phyloP scores from a whole-genome alignment of 2,329 filamentous ascomycete genomes.

The Mycogone perniciosa region DNA sequence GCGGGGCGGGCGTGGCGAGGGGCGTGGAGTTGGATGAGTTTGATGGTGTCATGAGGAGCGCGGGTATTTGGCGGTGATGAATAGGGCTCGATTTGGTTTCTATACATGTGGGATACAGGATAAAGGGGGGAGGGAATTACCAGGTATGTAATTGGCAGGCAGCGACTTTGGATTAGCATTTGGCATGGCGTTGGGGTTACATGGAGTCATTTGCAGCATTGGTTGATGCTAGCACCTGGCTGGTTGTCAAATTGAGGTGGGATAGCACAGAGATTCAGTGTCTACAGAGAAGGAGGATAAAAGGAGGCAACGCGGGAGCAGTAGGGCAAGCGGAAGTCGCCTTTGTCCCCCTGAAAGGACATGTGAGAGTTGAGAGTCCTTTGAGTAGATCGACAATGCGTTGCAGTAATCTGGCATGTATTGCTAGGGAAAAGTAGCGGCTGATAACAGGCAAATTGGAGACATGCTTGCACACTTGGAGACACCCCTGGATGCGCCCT shows the following conservation, averaged over 20 bases:
- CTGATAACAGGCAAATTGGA: too few species aligned
- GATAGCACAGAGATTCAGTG: background rate
- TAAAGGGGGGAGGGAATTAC: background rate
- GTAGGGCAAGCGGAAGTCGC: too few species aligned
- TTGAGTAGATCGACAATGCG: too few species aligned
- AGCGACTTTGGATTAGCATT: slow-evolving; percentile 1
- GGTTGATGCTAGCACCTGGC: background rate
- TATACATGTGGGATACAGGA: background rate
- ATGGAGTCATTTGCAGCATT: background rate
- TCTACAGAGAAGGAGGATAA: background rate
- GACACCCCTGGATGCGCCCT: too few species aligned
- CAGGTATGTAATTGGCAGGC: background rate
- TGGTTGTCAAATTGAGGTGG: background rate
- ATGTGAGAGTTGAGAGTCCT: too few species aligned
- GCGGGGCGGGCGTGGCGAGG: slow-evolving; percentile 61
- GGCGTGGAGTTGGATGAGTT: slow-evolving; percentile 78
- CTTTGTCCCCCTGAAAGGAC: too few species aligned
- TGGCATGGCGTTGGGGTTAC: slow-evolving; percentile 10
- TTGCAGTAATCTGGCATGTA: too few species aligned
- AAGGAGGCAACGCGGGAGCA: background rate
- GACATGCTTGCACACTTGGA: too few species aligned
- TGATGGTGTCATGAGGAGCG: slow-evolving; percentile 75
- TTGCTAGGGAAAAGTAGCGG: too few species aligned
- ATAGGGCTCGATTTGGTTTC: background rate
- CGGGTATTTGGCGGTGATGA: slow-evolving; percentile 69